Evolutionary conservation across 306 rosid genomes (phyloP), one percentile per base, ranked within the genome.

Genomic region (Coriaria nepalensis): DNA sequence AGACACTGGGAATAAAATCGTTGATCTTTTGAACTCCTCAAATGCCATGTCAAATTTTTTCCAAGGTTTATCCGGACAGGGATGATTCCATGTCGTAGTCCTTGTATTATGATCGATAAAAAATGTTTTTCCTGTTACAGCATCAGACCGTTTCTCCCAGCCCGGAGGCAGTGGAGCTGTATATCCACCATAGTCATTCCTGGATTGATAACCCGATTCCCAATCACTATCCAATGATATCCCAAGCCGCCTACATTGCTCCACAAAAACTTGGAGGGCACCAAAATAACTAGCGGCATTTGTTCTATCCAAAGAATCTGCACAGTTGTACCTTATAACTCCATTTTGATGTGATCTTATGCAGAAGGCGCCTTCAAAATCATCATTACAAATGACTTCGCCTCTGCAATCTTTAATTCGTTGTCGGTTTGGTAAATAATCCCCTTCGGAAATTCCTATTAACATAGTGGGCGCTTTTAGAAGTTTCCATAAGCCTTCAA

Each of bases 201-300:
- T 49, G 20, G 92, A 69, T 65, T 76, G 92, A 61, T 77, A 77
- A 47, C 79, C 87, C 68, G 68, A 71, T 58, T 76, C 82, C 63
- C 69, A 41, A 69, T 79, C 78, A 63, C 87, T 82, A 62, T 92
- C 98, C 62, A 92, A 86, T 43, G 92, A 92, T 71, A 86, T 85
- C 47, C 88, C 81, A 13, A 92, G 87, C 46, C 98, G 76, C 78
- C 98, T 85, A 68, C 98, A 92, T 75, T 92, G 98, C 83, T 92
- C 98, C 56, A 67, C 77, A 55, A 92, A 92, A 57, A 76, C 96
- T 69, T 92, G 96, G 63, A 92, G 98, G 64, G 83, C 66, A 47
- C 94, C 95, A 72, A 92, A 92, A 69, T 62, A 92, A 68, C 98
- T 92, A 68, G 98, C 98, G 55, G 98, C 98, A 78, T 92, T 92